Base-by-base conservation (phyloP, 1,139 yeast species). In the Yamadazyma dendronema region DNA sequence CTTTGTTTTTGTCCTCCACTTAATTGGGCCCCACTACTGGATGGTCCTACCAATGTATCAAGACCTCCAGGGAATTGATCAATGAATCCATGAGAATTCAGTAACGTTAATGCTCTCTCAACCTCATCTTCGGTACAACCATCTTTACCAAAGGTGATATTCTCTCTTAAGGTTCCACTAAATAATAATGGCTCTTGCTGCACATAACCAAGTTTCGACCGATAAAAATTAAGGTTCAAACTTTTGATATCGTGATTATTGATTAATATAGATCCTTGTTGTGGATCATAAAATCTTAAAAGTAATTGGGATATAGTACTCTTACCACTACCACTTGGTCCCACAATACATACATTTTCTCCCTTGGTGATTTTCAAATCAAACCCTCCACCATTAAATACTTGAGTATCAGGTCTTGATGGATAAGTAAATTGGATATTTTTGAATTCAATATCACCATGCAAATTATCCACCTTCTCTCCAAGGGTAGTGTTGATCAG, bases 321-420 rank as follows among this genome's bases (percentile, higher is more conserved):
- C 60, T 92, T 92, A 23, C 97, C 98, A 45, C 94, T 81, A 13
- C 98, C 97, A 3, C 96, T 85, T 4, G 97, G 97, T 0, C 97
- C 98, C 11, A 90, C 97, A 47, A 92, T 79, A 58, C 97, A 90
- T 11, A 90, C 88, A 51, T 88, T 88, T 37, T 92, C 84, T 2
- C 97, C 97, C 13, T 87, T 76, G 28, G 78, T 78, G 42, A 92
- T 84, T 15, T 70, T 74, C 51, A 90, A 76, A 38, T 79, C 72
- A 36, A 90, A 56, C 16, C 34, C 26, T 2, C 29, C 32, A n/a
- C 19, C 12, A 21, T 77, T 72, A 58, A 92, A 89, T 13, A 92
- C 82, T 19, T 66, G 62, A 36, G 81, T 74, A 31, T 84, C 79
- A 2, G 90, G 87, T 44, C 98, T 77, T 2, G 96, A 86, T 14